Evolutionary conservation across 2,329 filamentous ascomycete species (phyloP).

Genomic region (Ophiostoma ulmi): DNA sequence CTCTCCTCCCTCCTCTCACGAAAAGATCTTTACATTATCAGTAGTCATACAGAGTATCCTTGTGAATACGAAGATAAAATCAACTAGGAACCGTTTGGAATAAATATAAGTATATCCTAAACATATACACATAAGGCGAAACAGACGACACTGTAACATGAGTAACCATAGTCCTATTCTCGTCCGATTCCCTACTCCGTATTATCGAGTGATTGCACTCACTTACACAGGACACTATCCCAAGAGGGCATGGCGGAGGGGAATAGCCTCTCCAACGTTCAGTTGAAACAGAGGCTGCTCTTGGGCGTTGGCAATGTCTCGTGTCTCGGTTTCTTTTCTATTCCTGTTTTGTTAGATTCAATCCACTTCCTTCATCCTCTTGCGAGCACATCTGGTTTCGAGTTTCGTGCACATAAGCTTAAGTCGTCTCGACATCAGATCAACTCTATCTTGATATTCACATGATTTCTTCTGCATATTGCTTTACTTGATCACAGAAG

Average conservation of each 20-base stretch:
- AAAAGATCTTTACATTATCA: not conserved
- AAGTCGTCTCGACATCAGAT: not conserved
- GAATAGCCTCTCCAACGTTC: not conserved
- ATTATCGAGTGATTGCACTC: not conserved
- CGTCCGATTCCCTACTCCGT: not conserved
- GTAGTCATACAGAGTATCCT: not conserved
- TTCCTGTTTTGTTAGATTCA: not conserved
- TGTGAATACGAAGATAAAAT: not conserved
- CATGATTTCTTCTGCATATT: not conserved
- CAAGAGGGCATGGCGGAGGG: constrained; percentile 4
- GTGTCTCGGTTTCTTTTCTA: not conserved
- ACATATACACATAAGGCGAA: not conserved
- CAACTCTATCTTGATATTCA: not conserved
- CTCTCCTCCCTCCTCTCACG: not conserved
- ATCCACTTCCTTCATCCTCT: not conserved
- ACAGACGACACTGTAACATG: constrained; percentile 1
- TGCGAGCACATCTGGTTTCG: no score
- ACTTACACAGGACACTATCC: constrained; percentile 11
- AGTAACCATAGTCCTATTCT: not conserved
- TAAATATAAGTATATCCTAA: not conserved
- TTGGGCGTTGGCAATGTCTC: not conserved
- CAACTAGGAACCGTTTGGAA: not conserved
- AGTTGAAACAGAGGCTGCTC: constrained; percentile 11
- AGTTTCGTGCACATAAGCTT: not conserved
- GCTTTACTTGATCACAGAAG: not conserved